phyloP scores from a whole-genome alignment of 192 early-diverging fungal genomes.

The Rhizophagus clarus region DNA sequence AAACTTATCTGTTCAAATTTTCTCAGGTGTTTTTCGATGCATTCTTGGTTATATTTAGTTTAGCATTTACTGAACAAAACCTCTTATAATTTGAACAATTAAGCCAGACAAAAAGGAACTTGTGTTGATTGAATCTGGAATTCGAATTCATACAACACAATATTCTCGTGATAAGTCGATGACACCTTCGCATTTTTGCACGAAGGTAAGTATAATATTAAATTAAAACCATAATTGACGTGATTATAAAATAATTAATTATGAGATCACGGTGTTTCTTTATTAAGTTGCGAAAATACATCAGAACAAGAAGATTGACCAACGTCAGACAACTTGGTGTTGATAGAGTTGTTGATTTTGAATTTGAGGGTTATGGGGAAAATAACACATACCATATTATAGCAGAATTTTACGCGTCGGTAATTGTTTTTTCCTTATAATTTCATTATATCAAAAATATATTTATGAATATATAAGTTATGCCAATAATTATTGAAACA shows the following conservation, averaged over 20 bases:
- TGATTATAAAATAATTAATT: neutral
- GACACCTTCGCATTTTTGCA: constrained; percentile 83
- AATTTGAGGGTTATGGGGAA: constrained; percentile 73
- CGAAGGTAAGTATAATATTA: constrained; percentile 56
- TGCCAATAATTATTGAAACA: neutral
- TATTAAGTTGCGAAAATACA: constrained; percentile 82
- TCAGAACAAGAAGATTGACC: constrained; percentile 79
- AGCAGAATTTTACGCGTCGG: constrained; percentile 77
- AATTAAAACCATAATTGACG: neutral
- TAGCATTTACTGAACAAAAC: neutral
- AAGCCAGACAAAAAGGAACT: constrained; percentile 86
- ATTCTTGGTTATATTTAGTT: neutral
- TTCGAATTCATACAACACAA: constrained; percentile 89
- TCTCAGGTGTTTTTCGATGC: constrained; percentile 53
- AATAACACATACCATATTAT: constrained; percentile 71
- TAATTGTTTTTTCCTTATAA: constrained; percentile 37
- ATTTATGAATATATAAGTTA: neutral
- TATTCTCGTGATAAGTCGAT: constrained; percentile 86
- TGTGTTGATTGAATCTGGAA: constrained; percentile 90
- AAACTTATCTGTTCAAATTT: constrained; percentile 93
- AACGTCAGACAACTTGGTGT: constrained; percentile 81
- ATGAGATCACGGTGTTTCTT: neutral
- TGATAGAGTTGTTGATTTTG: constrained; percentile 92
- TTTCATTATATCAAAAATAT: neutral
- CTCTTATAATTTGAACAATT: neutral